Percentiles rank a stretch among this genome's conserved stretches.
Evolutionary conservation across 352 stramenopile species (phyloP).

Genomic region (Phytophthora pini): DNA sequence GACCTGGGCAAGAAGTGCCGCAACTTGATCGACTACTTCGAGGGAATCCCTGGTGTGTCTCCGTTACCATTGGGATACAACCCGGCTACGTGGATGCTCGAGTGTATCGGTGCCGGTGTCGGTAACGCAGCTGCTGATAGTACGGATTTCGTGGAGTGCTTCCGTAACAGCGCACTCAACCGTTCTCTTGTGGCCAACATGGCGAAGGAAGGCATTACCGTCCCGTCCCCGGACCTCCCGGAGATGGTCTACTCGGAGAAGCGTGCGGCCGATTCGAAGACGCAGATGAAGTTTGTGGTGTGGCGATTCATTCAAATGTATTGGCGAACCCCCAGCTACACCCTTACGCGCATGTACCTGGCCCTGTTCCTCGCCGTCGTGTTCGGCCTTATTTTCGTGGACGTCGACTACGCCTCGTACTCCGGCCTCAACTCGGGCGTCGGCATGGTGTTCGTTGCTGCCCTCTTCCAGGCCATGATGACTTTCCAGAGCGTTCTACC

Average conservation of each 20-base stretch:
- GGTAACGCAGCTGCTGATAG: background rate
- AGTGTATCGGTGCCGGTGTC: conserved; percentile 51
- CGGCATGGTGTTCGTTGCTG: conserved; percentile 60
- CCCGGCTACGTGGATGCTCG: conserved; percentile 40
- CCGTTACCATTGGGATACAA: conserved; percentile 47
- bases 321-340: conserved; percentile 70
- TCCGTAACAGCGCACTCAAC: conserved; percentile 21
- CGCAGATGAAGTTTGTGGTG: conserved; percentile 40
- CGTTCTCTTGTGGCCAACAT: conserved; percentile 9
- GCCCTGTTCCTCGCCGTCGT: conserved; percentile 72
- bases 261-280: conserved; percentile 25
- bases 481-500: conserved; percentile 75
- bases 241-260: conserved; percentile 40
- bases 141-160: conserved; percentile 33
- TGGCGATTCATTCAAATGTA: conserved; percentile 43
- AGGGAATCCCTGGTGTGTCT: conserved; percentile 20
- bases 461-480: conserved; percentile 69
- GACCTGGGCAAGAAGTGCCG: conserved; percentile 31
- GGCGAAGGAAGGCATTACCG: conserved; percentile 32
- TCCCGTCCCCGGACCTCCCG: conserved; percentile 28
- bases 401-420: conserved; percentile 42
- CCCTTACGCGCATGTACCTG: conserved; percentile 63
- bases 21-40: conserved; percentile 51
- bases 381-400: conserved; percentile 72
- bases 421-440: conserved; percentile 48